Conservation (phyloP, 169 alveolate genomes). For the Ichthyophthirius multifiliis region DNA sequence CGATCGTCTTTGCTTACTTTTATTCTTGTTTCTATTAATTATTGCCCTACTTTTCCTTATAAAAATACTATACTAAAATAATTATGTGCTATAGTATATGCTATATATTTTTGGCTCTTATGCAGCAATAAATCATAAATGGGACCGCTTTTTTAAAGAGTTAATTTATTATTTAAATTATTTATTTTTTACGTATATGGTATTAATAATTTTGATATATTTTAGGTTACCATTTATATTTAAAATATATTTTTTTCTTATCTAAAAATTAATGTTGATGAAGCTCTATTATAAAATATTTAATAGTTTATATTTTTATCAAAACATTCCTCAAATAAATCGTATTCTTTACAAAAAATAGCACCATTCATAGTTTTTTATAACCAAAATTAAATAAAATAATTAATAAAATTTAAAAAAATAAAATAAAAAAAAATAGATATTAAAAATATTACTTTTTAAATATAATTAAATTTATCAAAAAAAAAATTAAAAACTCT, state of each 20-base stretch:
- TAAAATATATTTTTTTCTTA: background rate
- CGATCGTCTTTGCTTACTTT: background rate
- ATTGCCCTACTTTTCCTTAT: background rate
- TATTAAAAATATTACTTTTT: background rate
- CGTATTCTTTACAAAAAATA: background rate
- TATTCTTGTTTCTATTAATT: background rate
- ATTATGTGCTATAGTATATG: conserved; percentile 5
- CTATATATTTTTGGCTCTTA: background rate
- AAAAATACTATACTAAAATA: background rate
- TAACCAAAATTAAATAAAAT: no score
- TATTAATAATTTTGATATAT: background rate
- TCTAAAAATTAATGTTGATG: background rate
- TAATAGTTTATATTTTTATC: background rate
- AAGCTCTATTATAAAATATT: background rate
- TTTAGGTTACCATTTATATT: background rate
- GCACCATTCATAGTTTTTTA: conserved; percentile 5
- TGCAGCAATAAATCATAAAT: background rate
- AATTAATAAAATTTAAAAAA: no score
- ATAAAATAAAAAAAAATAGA: background rate
- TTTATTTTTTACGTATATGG: background rate
- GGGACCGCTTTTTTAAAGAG: background rate
- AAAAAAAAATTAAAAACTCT: background rate
- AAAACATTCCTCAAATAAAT: background rate
- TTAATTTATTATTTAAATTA: background rate
- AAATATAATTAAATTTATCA: background rate